These are phyloP conservation scores for Alternaria sp. DNA, from an alignment of 2,329 filamentous ascomycete genomes.

Conservation along the genomic window DNA sequence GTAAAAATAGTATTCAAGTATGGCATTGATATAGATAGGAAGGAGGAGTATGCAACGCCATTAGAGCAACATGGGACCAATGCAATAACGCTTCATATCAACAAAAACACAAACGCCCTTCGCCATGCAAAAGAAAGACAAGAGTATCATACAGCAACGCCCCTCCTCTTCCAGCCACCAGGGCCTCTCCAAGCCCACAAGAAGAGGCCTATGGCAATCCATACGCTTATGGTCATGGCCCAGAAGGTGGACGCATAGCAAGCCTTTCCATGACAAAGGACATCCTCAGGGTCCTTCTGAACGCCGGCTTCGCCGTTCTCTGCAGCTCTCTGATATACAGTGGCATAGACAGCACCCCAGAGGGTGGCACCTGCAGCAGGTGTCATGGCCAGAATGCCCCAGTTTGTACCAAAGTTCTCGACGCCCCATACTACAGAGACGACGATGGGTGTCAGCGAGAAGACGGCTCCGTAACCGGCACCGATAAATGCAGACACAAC, in stretches of 20 bases:
- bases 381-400: conserved; percentile 92
- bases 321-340: conserved; percentile 76
- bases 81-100: conserved; percentile 5
- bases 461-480: conserved; percentile 90
- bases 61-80: background rate
- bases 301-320: conserved; percentile 47
- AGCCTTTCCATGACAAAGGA: conserved; percentile 78
- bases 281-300: conserved; percentile 51
- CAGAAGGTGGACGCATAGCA: conserved; percentile 88
- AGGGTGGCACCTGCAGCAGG: conserved; percentile 87
- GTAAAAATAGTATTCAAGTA: background rate
- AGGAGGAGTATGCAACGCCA: background rate
- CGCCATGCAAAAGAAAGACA: conserved; percentile 10
- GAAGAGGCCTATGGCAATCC: conserved; percentile 76
- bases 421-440: conserved; percentile 98
- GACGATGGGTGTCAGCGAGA: conserved; percentile 88
- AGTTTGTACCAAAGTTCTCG: conserved; percentile 98
- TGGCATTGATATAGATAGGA: background rate
- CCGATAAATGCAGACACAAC: conserved; percentile 84
- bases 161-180: conserved; percentile 77
- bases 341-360: conserved; percentile 90
- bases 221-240: conserved; percentile 83
- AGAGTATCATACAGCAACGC: conserved; percentile 68
- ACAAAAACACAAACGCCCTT: conserved; percentile 4
- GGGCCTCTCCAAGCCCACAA: conserved; percentile 82